These are phyloP conservation scores for Crithidia bombi DNA, from an alignment of 208 protist genomes.

Conservation along the genomic window DNA sequence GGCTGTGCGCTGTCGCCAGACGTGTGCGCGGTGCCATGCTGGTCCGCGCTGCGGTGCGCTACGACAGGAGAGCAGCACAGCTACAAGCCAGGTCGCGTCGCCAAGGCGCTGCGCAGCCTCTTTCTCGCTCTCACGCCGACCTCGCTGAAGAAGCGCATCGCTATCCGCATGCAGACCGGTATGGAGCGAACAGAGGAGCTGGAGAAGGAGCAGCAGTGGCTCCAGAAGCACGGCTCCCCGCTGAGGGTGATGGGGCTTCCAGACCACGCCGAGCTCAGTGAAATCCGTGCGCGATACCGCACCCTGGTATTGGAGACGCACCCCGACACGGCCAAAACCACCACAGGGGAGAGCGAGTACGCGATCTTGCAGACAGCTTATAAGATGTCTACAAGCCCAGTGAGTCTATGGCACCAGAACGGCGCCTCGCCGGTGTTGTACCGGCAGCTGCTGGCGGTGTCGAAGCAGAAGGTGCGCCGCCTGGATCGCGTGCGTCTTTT, in stretches of 20 bases:
- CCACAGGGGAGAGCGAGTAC: slow-evolving; percentile 49
- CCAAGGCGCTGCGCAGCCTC: slow-evolving; percentile 39
- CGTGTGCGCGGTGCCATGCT: not conserved
- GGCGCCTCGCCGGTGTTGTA: slow-evolving; percentile 67
- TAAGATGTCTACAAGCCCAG: slow-evolving; percentile 60
- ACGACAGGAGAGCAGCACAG: slow-evolving; percentile 74
- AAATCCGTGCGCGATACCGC: slow-evolving; percentile 77
- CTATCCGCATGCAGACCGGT: slow-evolving; percentile 51
- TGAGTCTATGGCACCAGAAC: slow-evolving; percentile 84
- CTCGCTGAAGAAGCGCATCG: slow-evolving; percentile 42
- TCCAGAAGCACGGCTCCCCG: slow-evolving; percentile 74
- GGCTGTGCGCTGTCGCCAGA: not conserved
- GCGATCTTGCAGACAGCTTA: slow-evolving; percentile 75
- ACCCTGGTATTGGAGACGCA: slow-evolving; percentile 76
- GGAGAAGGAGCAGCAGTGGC: slow-evolving; percentile 77
- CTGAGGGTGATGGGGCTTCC: slow-evolving; percentile 82
- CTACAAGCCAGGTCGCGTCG: slow-evolving; percentile 67
- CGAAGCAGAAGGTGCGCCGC: slow-evolving; percentile 31
- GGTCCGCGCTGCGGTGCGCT: slow-evolving; percentile 16
- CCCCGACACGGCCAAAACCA: slow-evolving; percentile 60
- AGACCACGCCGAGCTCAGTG: slow-evolving; percentile 69
- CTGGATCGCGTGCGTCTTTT: slow-evolving; percentile 57
- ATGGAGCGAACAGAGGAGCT: slow-evolving; percentile 67
- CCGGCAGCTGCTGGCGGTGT: slow-evolving; percentile 38
- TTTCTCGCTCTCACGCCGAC: slow-evolving; percentile 48